phyloP scores from a whole-genome alignment of 1,284 basidiomycete species.

The Tylopilus orsonianus region DNA sequence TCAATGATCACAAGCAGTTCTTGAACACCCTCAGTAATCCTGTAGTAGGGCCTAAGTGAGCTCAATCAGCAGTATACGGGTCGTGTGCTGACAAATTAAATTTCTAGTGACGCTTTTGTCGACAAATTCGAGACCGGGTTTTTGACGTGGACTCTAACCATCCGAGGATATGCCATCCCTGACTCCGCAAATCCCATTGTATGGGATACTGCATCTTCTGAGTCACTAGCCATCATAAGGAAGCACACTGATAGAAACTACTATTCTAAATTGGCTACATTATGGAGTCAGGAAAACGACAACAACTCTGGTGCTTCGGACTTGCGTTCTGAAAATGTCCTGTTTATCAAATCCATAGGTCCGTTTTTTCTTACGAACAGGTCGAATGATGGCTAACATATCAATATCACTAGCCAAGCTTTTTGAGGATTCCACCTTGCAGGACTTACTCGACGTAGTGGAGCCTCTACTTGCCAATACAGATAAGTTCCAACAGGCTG shows the following conservation, averaged over 20 bases:
- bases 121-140: conserved; percentile 89
- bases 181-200: conserved; percentile 41
- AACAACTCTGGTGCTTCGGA: conserved; percentile 52
- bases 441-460: conserved; percentile 51
- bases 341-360: conserved; percentile 72
- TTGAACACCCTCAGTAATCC: conserved; percentile 44
- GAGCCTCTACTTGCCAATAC: conserved; percentile 64
- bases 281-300: conserved; percentile 75
- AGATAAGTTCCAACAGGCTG: conserved; percentile 91
- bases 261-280: conserved; percentile 54
- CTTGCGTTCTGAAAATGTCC: conserved; percentile 62
- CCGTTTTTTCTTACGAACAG: conserved; percentile 17
- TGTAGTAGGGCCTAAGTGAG: conserved; percentile 35
- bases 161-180: conserved; percentile 67
- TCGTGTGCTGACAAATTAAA: conserved; percentile 8
- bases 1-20: conserved; percentile 52
- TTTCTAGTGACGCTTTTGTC: conserved; percentile 50
- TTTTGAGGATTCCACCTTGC: conserved; percentile 57
- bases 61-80: background rate
- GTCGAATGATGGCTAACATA: conserved; percentile 3
- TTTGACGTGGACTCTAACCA: conserved; percentile 74
- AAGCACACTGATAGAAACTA: conserved; percentile 56
- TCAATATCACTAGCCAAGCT: conserved; percentile 59
- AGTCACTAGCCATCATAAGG: conserved; percentile 61
- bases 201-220: conserved; percentile 68